Conservation (phyloP, 2,329 filamentous ascomycete genomes). For the Pseudogymnoascus sp. region DNA sequence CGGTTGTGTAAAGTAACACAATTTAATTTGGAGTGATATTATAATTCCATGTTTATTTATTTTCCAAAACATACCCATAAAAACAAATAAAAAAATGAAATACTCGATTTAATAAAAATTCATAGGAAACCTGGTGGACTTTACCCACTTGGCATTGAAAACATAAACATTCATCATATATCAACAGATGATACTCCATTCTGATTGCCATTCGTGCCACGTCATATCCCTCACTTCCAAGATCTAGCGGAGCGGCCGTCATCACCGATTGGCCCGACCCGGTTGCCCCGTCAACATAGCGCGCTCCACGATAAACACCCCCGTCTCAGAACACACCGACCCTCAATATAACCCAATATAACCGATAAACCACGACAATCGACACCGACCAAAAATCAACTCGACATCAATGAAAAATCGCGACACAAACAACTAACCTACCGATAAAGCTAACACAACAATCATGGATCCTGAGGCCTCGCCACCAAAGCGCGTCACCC, state of each 20-base stretch:
- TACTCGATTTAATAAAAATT: background rate
- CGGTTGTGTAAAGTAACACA: background rate
- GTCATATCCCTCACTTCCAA: background rate
- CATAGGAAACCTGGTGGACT: background rate
- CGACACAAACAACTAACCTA: conserved; percentile 2
- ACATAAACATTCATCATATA: background rate
- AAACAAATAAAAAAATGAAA: background rate
- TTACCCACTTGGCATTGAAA: background rate
- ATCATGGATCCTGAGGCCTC: conserved; percentile 44
- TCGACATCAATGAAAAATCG: background rate
- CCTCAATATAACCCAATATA: background rate
- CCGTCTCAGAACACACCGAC: background rate
- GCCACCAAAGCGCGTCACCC: conserved; percentile 52
- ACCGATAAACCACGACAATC: conserved; percentile 6
- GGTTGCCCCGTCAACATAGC: conserved; percentile 2
- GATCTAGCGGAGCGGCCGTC: background rate
- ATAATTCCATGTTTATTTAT: background rate
- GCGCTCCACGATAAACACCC: background rate
- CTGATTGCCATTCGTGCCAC: background rate
- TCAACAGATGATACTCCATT: background rate
- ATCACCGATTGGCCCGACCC: background rate
- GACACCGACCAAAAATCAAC: background rate
- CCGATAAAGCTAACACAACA: background rate
- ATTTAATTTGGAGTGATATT: background rate
- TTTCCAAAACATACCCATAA: background rate